Conservation (phyloP, 2,329 filamentous ascomycete species). For the Colletotrichum sp. region DNA sequence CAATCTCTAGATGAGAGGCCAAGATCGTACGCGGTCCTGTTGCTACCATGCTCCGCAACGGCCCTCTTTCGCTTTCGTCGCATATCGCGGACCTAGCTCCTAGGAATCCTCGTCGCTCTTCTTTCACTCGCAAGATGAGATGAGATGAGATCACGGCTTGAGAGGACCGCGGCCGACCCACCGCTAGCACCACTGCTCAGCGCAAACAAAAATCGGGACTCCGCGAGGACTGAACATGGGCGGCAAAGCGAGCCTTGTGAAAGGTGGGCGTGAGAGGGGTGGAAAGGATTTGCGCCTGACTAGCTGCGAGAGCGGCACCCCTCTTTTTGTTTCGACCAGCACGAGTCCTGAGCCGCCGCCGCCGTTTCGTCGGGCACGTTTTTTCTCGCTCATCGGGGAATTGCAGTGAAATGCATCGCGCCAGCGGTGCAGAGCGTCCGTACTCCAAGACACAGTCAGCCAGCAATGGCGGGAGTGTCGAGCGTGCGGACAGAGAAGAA, state of each 20-base stretch:
- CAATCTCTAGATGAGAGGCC: slow-evolving; percentile 1
- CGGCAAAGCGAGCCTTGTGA: slow-evolving; percentile 44
- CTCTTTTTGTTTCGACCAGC: background rate
- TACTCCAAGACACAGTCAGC: background rate
- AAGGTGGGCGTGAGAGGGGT: slow-evolving; percentile 32
- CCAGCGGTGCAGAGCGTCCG: slow-evolving; percentile 6
- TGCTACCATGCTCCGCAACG: slow-evolving; percentile 7
- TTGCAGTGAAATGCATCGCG: slow-evolving; percentile 16
- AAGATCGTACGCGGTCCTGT: background rate
- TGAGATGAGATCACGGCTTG: slow-evolving; percentile 22
- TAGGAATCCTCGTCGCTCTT: background rate
- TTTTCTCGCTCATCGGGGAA: background rate
- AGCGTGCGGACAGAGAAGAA: background rate
- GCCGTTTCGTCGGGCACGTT: background rate
- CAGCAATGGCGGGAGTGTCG: background rate
- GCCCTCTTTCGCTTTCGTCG: background rate
- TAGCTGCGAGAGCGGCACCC: background rate
- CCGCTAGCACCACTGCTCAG: slow-evolving; percentile 13
- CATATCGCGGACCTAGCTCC: slow-evolving; percentile 10
- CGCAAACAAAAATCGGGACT: slow-evolving; percentile 9
- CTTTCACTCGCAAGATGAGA: background rate
- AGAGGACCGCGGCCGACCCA: slow-evolving; percentile 24
- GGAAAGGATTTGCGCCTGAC: slow-evolving; percentile 13
- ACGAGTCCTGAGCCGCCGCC: background rate
- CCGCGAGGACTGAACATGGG: slow-evolving; percentile 26